Conservation (phyloP, 495 filamentous ascomycete genomes). For the Staphylotrichum tortipilum region DNA sequence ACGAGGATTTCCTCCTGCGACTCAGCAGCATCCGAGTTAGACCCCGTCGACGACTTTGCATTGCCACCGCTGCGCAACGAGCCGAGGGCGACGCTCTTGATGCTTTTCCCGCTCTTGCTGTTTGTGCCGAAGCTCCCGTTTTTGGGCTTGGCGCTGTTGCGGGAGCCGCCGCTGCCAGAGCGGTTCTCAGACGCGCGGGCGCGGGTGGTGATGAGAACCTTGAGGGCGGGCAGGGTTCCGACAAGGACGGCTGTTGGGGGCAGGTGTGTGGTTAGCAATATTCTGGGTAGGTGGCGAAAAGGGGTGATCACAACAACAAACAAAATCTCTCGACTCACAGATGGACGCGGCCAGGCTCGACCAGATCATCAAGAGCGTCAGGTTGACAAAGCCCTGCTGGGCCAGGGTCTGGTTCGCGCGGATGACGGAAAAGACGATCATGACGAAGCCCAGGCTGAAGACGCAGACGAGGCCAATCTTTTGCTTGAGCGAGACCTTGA, state of each 20-base stretch:
- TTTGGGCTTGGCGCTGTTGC: constrained; percentile 5
- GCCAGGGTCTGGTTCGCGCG: constrained; percentile 34
- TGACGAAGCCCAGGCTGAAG: constrained; percentile 44
- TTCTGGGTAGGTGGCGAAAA: too few species aligned
- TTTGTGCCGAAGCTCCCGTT: not conserved
- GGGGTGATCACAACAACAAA: too few species aligned
- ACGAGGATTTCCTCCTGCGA: constrained; percentile 15
- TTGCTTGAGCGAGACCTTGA: constrained; percentile 36
- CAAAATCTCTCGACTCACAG: too few species aligned
- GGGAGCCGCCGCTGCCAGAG: constrained; percentile 10
- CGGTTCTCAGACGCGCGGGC: constrained; percentile 25
- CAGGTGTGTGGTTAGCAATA: too few species aligned
- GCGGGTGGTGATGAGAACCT: constrained; percentile 46
- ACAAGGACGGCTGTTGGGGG: constrained; percentile 42
- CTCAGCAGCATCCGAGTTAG: not conserved
- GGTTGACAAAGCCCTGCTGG: constrained; percentile 26
- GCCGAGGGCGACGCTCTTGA: constrained; percentile 3
- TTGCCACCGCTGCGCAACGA: not conserved
- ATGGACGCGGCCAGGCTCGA: constrained; percentile 27
- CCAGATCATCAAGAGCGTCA: constrained; percentile 29
- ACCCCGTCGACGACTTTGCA: not conserved
- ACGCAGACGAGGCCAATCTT: constrained; percentile 40
- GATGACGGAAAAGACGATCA: constrained; percentile 44
- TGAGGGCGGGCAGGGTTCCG: constrained; percentile 42
- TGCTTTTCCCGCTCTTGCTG: not conserved